Evolutionary conservation across 202 grass and related monocot genomes (phyloP).

Genomic region (Digitaria exilis): DNA sequence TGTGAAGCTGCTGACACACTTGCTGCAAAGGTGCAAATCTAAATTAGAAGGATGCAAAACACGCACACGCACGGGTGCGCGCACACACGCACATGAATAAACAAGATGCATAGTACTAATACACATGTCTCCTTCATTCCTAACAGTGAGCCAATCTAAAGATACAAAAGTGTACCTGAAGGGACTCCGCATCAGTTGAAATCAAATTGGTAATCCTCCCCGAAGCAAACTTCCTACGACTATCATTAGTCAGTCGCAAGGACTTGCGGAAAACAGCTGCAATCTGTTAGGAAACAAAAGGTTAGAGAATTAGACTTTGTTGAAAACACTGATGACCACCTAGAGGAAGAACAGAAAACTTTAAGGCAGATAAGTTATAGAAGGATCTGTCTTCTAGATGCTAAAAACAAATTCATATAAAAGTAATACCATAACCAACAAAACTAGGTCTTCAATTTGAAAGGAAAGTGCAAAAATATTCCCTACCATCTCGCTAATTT

Average conservation of each 20-base stretch:
- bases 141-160: not conserved
- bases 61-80: no score
- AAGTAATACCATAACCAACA: constrained; percentile 12
- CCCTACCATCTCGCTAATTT: not conserved
- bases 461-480: not conserved
- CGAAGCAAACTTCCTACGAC: constrained; percentile 85
- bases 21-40: constrained; percentile 65
- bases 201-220: constrained; percentile 99
- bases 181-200: constrained; percentile 88
- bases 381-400: not conserved
- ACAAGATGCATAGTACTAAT: not conserved
- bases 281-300: constrained; percentile 53
- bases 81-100: constrained; percentile 28
- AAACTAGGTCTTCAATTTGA: not conserved
- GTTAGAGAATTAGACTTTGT: not conserved
- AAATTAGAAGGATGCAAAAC: constrained; percentile 31
- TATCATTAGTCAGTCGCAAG: constrained; percentile 82
- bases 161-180: constrained; percentile 62
- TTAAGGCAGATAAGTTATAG: not conserved
- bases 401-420: not conserved
- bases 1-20: constrained; percentile 97
- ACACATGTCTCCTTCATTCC: constrained; percentile 15
- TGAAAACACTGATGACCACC: not conserved
- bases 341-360: constrained; percentile 10
- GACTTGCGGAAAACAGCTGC: constrained; percentile 98